These are phyloP conservation scores for Cicer pinnatifidum DNA, from an alignment of 306 rosid species.

Conservation along the genomic window DNA sequence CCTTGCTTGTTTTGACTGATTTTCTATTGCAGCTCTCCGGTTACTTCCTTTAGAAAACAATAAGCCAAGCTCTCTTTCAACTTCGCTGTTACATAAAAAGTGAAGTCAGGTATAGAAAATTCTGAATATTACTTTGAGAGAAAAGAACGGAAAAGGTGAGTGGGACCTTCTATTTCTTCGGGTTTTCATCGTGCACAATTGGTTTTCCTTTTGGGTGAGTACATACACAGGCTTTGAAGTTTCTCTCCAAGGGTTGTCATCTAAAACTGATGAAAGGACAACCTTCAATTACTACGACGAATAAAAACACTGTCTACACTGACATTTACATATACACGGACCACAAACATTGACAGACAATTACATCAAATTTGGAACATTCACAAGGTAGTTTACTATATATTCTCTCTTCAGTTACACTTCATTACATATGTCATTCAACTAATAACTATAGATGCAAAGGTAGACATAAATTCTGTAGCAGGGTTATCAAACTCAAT, in stretches of 20 bases:
- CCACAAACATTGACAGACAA: constrained; percentile 10
- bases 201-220: constrained; percentile 85
- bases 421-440: background rate
- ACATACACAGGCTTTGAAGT: constrained; percentile 90
- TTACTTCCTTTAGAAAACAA: constrained; percentile 83
- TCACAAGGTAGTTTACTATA: background rate
- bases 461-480: background rate
- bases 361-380: background rate
- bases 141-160: constrained; percentile 24
- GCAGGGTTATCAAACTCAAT: background rate
- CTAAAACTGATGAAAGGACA: constrained; percentile 65
- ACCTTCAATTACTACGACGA: background rate
- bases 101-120: constrained; percentile 27
- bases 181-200: constrained; percentile 93
- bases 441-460: background rate
- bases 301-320: background rate
- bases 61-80: constrained; percentile 87
- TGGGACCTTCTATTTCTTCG: constrained; percentile 84
- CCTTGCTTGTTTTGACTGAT: constrained; percentile 68
- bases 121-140: background rate
- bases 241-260: constrained; percentile 94
- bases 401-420: background rate
- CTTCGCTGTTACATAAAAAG: constrained; percentile 70
- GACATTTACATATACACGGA: background rate
- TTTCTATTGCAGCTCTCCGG: constrained; percentile 69